Percentiles rank a stretch among this genome's conserved stretches.
Conservation (phyloP, 2,329 filamentous ascomycete genomes). For the Aureobasidium sp. region DNA sequence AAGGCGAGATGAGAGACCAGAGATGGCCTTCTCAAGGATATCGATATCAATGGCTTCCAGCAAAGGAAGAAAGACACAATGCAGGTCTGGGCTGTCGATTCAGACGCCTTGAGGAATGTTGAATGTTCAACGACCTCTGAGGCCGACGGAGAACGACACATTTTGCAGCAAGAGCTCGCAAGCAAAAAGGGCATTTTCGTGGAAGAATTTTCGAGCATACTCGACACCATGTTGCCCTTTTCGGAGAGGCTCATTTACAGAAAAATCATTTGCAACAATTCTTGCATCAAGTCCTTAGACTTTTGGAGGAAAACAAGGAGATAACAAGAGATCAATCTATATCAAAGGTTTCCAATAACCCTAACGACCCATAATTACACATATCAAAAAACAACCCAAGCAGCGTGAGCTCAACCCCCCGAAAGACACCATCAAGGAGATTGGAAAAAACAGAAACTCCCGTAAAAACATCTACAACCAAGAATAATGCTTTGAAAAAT, state of each 20-base stretch:
- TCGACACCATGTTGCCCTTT: background rate
- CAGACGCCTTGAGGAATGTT: too few relatives aligned
- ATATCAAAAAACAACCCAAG: background rate
- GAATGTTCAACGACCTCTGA: too few relatives aligned
- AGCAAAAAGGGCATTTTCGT: background rate
- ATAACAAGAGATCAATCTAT: background rate
- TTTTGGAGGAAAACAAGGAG: background rate
- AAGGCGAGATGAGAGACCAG: too few relatives aligned
- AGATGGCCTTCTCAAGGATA: too few relatives aligned
- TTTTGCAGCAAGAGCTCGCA: background rate
- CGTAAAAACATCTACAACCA: background rate
- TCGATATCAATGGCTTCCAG: too few relatives aligned
- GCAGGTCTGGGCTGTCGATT: too few relatives aligned
- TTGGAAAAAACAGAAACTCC: background rate
- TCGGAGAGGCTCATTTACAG: background rate
- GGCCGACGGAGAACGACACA: too few relatives aligned
- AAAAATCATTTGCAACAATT: background rate
- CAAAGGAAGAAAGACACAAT: too few relatives aligned
- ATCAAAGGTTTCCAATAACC: background rate
- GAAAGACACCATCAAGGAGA: background rate
- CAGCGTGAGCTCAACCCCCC: background rate
- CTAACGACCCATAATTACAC: background rate
- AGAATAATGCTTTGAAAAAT: background rate
- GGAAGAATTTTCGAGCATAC: background rate
- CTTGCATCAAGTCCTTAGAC: background rate